phyloP scores from a whole-genome alignment of 116 monocot genomes.

The Iris pallida region DNA sequence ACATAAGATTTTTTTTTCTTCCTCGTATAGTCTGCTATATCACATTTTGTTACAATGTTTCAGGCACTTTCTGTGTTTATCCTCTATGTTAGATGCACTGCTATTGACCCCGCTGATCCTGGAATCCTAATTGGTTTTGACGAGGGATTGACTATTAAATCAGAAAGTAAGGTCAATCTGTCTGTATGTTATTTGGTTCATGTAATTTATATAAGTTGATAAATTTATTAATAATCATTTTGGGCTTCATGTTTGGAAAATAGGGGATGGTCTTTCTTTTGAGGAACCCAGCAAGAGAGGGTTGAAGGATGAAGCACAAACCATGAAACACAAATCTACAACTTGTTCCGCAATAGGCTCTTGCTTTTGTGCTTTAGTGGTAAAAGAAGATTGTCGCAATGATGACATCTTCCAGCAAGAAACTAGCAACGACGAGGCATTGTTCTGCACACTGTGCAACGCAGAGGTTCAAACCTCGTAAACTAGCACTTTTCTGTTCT shows the following conservation, averaged over 20 bases:
- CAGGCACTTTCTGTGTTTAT: slow-evolving; percentile 68
- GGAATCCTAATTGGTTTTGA: slow-evolving; percentile 37
- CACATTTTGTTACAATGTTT: slow-evolving; percentile 6
- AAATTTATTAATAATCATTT: not conserved
- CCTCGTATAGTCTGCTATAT: not conserved
- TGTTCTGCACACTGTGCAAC: slow-evolving; percentile 89
- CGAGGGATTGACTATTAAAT: slow-evolving; percentile 26
- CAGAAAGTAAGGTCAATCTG: slow-evolving; percentile 14
- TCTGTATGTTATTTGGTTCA: not conserved
- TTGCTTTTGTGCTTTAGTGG: slow-evolving; percentile 49
- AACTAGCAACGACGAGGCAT: slow-evolving; percentile 41
- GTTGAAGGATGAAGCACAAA: slow-evolving; percentile 18
- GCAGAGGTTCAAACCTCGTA: slow-evolving; percentile 49
- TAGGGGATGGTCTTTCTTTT: slow-evolving; percentile 15
- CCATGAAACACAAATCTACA: slow-evolving; percentile 16
- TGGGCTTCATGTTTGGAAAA: slow-evolving; percentile 4
- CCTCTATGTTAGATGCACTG: slow-evolving; percentile 82
- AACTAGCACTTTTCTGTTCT: not conserved
- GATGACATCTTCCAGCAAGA: slow-evolving; percentile 25
- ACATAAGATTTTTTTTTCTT: not conserved
- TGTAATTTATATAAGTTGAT: not conserved
- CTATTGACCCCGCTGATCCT: slow-evolving; percentile 80
- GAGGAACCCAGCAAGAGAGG: slow-evolving; percentile 29
- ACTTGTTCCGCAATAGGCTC: slow-evolving; percentile 24
- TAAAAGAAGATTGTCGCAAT: slow-evolving; percentile 67